Conservation (phyloP, 2,329 filamentous ascomycete genomes). For the Colletotrichum coccodes region DNA sequence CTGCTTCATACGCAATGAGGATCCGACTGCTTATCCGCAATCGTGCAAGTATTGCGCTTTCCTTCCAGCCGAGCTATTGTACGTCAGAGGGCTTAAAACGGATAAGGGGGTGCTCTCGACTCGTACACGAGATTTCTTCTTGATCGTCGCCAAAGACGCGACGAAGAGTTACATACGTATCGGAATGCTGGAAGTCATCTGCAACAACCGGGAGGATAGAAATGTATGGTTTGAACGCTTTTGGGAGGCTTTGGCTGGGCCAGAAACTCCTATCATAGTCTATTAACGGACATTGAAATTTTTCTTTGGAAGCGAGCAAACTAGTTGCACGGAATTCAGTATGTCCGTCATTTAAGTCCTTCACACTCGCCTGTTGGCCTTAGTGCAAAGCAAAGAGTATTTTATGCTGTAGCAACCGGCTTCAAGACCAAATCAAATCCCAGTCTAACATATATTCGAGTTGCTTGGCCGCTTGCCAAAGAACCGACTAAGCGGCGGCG, state of each 20-base stretch:
- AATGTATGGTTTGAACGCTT: background rate
- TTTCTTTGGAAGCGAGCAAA: no score
- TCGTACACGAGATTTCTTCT: slow-evolving; percentile 2
- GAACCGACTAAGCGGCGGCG: no score
- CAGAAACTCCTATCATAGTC: background rate
- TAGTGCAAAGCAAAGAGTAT: no score
- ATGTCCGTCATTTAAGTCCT: no score
- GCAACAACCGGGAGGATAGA: background rate
- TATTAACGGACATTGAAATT: no score
- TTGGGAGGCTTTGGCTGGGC: background rate
- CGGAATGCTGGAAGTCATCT: slow-evolving; percentile 1
- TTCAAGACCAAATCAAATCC: no score
- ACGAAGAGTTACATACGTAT: background rate
- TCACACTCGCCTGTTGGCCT: no score
- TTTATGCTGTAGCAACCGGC: no score
- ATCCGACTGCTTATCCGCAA: no score
- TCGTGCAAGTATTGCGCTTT: background rate
- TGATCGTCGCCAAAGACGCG: background rate
- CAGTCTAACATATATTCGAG: no score
- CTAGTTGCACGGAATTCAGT: no score
- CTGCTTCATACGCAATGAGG: background rate
- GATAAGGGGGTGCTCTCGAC: background rate
- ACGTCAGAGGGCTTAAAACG: background rate
- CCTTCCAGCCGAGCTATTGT: background rate
- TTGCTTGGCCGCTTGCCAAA: no score